phyloP scores from a whole-genome alignment of 192 early-diverging fungal genomes.

The Fimicolochytrium jonesii region DNA sequence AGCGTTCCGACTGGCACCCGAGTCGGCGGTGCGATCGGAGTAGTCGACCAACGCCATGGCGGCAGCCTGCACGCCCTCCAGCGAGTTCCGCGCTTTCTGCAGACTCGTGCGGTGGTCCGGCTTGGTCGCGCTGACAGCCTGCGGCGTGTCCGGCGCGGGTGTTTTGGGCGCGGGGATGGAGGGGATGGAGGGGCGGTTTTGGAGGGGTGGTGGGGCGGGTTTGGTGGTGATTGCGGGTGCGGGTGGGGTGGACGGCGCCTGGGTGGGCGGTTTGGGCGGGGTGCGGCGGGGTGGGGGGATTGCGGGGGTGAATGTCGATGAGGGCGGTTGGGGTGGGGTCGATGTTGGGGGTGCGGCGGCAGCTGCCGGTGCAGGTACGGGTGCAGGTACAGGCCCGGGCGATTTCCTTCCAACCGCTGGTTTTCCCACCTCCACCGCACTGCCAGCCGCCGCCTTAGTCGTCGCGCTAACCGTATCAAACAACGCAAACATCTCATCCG shows the following conservation, averaged over 20 bases:
- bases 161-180: background rate
- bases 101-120: no score
- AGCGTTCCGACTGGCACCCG: no score
- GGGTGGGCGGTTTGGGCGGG: slow-evolving; percentile 11
- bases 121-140: no score
- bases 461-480: slow-evolving; percentile 9
- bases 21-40: no score
- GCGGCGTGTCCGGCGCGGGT: background rate
- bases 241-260: background rate
- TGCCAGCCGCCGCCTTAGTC: background rate
- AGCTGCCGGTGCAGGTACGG: background rate
- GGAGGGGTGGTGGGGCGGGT: background rate
- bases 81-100: background rate
- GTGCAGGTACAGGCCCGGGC: background rate
- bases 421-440: background rate
- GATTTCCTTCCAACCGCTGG: background rate
- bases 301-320: background rate
- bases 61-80: background rate
- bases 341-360: background rate
- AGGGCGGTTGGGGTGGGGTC: background rate
- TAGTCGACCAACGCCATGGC: background rate
- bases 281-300: slow-evolving; percentile 14
- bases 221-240: background rate
- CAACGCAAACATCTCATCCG: slow-evolving; percentile 19
- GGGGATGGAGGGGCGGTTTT: background rate